These are phyloP conservation scores for Helichrysum umbraculigerum DNA, from an alignment of 129 eudicot species.

Conservation along the genomic window DNA sequence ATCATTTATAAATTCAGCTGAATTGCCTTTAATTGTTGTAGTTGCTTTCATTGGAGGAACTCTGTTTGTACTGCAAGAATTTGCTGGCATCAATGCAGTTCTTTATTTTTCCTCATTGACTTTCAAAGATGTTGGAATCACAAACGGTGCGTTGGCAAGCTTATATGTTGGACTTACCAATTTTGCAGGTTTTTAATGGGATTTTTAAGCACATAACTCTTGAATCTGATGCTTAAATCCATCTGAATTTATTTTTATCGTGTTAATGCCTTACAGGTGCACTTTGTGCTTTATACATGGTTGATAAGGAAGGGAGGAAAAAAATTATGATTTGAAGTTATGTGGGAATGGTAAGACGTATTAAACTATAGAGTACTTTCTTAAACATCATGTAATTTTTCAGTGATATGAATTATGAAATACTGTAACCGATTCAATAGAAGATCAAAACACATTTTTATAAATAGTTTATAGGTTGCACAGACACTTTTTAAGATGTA, in stretches of 20 bases:
- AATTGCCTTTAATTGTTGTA: conserved; percentile 37
- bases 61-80: conserved; percentile 76
- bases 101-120: conserved; percentile 87
- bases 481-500: background rate
- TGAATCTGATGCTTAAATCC: background rate
- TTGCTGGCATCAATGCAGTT: conserved; percentile 91
- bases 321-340: conserved; percentile 81
- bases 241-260: conserved; percentile 9
- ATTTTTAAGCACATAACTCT: background rate
- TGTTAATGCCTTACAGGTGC: conserved; percentile 57
- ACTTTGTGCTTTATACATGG: conserved; percentile 70
- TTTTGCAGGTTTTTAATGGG: conserved; percentile 97
- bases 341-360: conserved; percentile 69
- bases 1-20: background rate
- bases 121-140: conserved; percentile 77
- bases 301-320: conserved; percentile 77
- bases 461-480: background rate
- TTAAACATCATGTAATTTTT: background rate
- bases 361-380: background rate
- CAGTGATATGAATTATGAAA: background rate
- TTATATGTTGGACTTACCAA: conserved; percentile 77
- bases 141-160: conserved; percentile 83
- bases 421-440: background rate
- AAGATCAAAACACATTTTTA: background rate
- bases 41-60: conserved; percentile 83